A percentile compares a stretch with the other conserved stretches of the same genome.
Conservation (phyloP, 78 protist species). For the Polysphondylium violaceum region DNA sequence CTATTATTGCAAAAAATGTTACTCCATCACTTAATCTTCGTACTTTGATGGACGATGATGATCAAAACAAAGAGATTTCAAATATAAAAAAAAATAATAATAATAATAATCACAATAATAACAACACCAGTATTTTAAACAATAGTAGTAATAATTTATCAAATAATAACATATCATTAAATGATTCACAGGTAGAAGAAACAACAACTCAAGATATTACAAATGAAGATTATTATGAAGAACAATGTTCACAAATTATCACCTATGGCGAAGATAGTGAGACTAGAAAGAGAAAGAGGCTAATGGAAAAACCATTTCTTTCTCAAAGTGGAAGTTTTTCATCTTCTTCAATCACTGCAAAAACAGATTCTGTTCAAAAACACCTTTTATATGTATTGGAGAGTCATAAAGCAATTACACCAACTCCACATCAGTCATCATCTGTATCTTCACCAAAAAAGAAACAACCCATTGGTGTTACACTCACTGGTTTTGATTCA, state of each 20-base stretch:
- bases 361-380: slow-evolving; percentile 1
- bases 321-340: background rate
- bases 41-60: background rate
- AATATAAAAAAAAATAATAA: background rate
- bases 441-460: background rate
- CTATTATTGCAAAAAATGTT: slow-evolving; percentile 3
- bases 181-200: background rate
- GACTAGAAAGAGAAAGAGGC: slow-evolving; percentile 7
- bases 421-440: background rate
- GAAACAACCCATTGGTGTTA: background rate
- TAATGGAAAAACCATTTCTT: slow-evolving; percentile 4
- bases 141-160: background rate
- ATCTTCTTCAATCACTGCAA: background rate
- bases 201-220: background rate
- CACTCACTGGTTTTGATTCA: background rate
- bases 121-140: background rate
- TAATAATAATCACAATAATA: background rate
- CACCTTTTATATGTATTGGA: background rate
- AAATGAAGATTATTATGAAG: background rate
- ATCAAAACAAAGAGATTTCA: background rate
- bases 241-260: background rate
- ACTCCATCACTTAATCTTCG: background rate
- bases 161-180: background rate
- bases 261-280: slow-evolving; percentile 39
- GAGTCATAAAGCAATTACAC: too few species aligned